These are phyloP conservation scores for Zea mays DNA, from an alignment of 176 grass and related monocot species.

Conservation along the genomic window DNA sequence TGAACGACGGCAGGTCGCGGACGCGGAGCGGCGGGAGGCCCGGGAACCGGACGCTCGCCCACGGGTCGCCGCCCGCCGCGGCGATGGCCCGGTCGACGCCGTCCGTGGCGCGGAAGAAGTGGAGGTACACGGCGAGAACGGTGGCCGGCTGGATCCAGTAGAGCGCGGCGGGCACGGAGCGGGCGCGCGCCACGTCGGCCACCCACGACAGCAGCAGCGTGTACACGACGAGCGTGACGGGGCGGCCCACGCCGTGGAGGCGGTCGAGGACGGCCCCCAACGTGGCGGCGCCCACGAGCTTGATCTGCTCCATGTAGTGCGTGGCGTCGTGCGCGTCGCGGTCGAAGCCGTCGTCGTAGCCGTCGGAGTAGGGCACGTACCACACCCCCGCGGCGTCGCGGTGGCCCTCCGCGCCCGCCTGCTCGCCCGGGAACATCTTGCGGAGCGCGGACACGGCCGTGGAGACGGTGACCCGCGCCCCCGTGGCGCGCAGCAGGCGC, in stretches of 20 bases:
- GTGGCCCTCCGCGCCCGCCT: neutral
- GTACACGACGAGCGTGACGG: conserved; percentile 51
- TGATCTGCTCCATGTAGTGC: conserved; percentile 29
- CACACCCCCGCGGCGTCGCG: conserved; percentile 39
- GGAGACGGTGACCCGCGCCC: conserved; percentile 52
- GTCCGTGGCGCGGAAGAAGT: conserved; percentile 56
- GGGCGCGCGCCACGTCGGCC: conserved; percentile 36
- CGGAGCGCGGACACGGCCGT: conserved; percentile 50
- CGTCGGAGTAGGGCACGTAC: conserved; percentile 57
- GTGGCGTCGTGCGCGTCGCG: neutral
- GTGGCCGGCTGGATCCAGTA: conserved; percentile 71
- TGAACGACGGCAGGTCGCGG: conserved; percentile 62
- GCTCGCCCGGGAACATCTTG: conserved; percentile 46
- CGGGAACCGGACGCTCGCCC: conserved; percentile 36
- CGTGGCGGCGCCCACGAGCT: conserved; percentile 20
- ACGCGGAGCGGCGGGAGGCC: conserved; percentile 47
- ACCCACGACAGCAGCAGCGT: conserved; percentile 58
- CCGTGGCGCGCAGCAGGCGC: conserved; percentile 37
- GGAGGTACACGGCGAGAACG: conserved; percentile 53
- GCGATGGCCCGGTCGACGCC: conserved; percentile 36
- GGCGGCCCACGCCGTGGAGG: conserved; percentile 30
- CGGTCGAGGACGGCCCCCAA: conserved; percentile 33
- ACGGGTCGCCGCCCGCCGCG: conserved; percentile 18
- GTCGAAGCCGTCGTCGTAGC: conserved; percentile 52
- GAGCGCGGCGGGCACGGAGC: conserved; percentile 37